Evolutionary conservation across 2,329 filamentous ascomycete genomes (phyloP).

Genomic region (Alternaria solani): DNA sequence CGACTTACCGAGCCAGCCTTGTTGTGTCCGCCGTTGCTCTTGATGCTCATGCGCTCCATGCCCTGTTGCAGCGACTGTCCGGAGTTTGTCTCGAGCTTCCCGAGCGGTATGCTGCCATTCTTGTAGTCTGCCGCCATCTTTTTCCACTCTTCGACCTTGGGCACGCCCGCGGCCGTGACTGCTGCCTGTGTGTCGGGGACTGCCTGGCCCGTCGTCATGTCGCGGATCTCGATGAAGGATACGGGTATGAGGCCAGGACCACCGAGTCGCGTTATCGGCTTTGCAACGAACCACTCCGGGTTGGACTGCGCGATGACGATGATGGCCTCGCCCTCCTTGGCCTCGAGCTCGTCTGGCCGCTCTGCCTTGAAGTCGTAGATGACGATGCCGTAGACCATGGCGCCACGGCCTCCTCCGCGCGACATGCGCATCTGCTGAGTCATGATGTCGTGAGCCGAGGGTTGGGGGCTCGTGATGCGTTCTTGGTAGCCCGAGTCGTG

Average conservation of each 20-base stretch:
- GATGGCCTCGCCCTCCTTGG: constrained; percentile 93
- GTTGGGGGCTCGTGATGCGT: constrained; percentile 44
- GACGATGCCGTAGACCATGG: constrained; percentile 96
- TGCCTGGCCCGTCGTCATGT: constrained; percentile 86
- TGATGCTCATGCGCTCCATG: constrained; percentile 79
- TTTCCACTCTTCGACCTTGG: constrained; percentile 98
- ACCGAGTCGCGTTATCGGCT: constrained; percentile 96
- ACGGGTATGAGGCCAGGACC: constrained; percentile 95
- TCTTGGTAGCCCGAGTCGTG: constrained; percentile 94
- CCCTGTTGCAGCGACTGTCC: constrained; percentile 63
- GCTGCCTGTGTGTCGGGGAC: constrained; percentile 85
- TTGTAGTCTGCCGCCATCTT: constrained; percentile 99
- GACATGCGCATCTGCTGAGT: constrained; percentile 46
- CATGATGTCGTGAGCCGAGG: constrained; percentile 40
- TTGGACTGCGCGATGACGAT: constrained; percentile 99
- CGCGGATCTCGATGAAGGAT: constrained; percentile 93
- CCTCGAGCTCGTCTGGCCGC: constrained; percentile 92
- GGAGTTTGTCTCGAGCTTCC: constrained; percentile 75
- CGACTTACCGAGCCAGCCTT: constrained; percentile 44
- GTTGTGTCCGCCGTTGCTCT: constrained; percentile 42
- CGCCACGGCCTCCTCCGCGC: constrained; percentile 66
- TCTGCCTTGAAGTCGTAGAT: constrained; percentile 97
- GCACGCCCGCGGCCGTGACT: constrained; percentile 86
- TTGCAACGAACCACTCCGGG: constrained; percentile 98
- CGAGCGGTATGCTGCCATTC: constrained; percentile 96